These are phyloP conservation scores for Acacia crassicarpa DNA, from an alignment of 306 rosid genomes.

Conservation along the genomic window DNA sequence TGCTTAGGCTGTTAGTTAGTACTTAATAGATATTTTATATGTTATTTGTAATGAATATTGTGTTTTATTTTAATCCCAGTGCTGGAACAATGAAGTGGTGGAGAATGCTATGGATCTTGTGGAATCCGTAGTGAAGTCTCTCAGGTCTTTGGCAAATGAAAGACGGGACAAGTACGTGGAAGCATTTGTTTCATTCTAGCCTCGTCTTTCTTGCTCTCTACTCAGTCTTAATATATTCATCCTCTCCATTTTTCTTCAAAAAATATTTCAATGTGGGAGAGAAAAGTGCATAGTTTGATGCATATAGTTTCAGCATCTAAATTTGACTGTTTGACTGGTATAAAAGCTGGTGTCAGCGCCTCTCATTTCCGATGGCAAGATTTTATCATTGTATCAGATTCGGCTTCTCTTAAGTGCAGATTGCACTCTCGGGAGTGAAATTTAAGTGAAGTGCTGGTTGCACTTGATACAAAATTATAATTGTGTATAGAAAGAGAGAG, in stretches of 20 bases:
- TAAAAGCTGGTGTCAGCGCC: not conserved
- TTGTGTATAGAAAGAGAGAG: no score
- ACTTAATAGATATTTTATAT: not conserved
- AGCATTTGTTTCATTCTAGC: slow-evolving; percentile 6
- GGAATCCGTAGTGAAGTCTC: slow-evolving; percentile 71
- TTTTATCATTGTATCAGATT: not conserved
- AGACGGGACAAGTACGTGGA: slow-evolving; percentile 78
- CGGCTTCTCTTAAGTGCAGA: not conserved
- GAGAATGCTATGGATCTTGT: slow-evolving; percentile 76
- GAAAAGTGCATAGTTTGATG: not conserved
- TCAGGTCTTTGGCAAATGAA: slow-evolving; percentile 90
- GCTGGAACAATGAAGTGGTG: slow-evolving; percentile 76
- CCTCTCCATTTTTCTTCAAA: not conserved
- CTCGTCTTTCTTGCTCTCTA: slow-evolving; percentile 15
- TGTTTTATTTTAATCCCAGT: slow-evolving; percentile 38
- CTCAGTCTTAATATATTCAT: not conserved
- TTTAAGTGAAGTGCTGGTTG: not conserved
- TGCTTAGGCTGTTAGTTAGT: not conserved
- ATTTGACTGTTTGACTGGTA: not conserved
- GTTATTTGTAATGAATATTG: not conserved
- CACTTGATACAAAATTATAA: no score
- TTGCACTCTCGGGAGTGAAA: not conserved
- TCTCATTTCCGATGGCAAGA: not conserved
- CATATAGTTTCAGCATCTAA: not conserved
- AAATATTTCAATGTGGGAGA: not conserved